Evolutionary conservation across 331 rosid genomes (phyloP), one percentile per base, ranked within the genome.

Genomic region (Stylosanthes scabra): DNA sequence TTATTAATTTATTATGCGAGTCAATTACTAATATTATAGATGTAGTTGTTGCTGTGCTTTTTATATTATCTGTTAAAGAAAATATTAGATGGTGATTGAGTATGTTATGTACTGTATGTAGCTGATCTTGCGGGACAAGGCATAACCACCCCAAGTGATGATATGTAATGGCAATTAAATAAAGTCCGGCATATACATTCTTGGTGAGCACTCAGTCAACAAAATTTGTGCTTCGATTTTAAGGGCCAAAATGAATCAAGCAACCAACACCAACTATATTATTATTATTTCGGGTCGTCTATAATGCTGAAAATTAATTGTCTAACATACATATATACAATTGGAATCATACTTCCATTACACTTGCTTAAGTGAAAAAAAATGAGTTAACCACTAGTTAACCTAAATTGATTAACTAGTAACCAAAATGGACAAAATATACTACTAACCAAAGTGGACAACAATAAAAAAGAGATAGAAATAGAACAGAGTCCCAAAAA

Each of bases 51-150:
- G 50, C 12, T 15, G 3, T 2, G 10, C 34, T 13, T 20, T 13
- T 49, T 66, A 47, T 5, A 9, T 13, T 5, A 9, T 13, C 3
- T 9, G 27, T 49, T 66, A 14, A 49, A 46, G 13, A 12, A 50
- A 50, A 67, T 50, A 29, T n/a, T 27, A 42, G 41, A 5, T 68
- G 59, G 29, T 64, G 29, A 5, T 68, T 76, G 42, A 47, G 27
- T 74, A 37, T 34, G 39, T 34, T 31, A 31, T 31, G 3, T 31
- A 31, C 34, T 31, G 4, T 31, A 31, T 51, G 52, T 11, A 12
- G 11, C 70, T 45, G 42, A 34, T 46, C 73, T 66, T 80, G 80
- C 61, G 28, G 74, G 40, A 40, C 78, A 75, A 31, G 50, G 50
- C 63, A 6, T 20, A 66, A 59, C 11, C n/a, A 0, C 42, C 59